Conservation (phyloP, 2,329 filamentous ascomycete genomes). For the Acephala macrosclerotiorum region DNA sequence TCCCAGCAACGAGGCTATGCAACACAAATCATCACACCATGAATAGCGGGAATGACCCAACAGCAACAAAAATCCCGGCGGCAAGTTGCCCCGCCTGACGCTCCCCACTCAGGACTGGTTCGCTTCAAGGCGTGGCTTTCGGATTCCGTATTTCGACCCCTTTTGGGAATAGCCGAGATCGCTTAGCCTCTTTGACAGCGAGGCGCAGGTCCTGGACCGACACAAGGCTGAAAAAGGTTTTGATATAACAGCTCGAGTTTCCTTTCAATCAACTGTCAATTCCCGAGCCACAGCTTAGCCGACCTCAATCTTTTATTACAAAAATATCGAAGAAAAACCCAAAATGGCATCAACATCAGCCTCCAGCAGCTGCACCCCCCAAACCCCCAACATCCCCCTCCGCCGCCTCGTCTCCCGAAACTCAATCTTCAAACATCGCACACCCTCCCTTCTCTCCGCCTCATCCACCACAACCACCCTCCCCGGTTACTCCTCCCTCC, state of each 20-base stretch:
- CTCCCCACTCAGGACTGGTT: constrained; percentile 15
- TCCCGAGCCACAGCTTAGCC: neutral
- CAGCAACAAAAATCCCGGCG: neutral
- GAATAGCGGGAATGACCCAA: neutral
- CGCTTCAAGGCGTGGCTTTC: constrained; percentile 20
- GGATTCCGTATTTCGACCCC: constrained; percentile 25
- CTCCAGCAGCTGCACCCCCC: neutral
- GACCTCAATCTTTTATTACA: neutral
- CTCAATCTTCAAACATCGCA: constrained; percentile 6
- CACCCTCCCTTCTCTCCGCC: constrained; percentile 4
- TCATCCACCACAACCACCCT: neutral
- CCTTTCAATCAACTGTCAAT: neutral
- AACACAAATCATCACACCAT: neutral
- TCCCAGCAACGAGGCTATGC: neutral
- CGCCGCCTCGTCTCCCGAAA: neutral
- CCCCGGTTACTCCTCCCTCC: constrained; percentile 3
- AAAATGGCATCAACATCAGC: constrained; percentile 9
- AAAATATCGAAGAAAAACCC: neutral
- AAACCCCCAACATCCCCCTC: constrained; percentile 17
- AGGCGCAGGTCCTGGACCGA: constrained; percentile 1
- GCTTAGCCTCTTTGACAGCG: neutral
- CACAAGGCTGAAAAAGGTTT: constrained; percentile 11
- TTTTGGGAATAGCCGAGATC: constrained; percentile 12
- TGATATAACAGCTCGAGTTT: constrained; percentile 10
- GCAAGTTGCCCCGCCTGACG: constrained; percentile 9